Evolutionary conservation across 108 stramenopile species (phyloP).

Genomic region (Schizochytrium sp.): DNA sequence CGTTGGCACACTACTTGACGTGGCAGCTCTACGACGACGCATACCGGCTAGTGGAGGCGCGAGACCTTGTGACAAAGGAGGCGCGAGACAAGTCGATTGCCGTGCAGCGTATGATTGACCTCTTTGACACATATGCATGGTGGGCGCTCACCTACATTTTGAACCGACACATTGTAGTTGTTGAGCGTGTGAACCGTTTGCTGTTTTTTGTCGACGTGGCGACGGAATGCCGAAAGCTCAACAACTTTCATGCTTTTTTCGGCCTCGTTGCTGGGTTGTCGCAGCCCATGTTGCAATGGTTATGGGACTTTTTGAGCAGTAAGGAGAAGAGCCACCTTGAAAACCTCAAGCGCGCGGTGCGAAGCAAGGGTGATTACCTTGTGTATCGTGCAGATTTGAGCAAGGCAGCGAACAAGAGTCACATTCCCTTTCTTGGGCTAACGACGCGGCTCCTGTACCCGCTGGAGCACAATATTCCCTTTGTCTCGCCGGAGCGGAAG

Average conservation of each 20-base stretch:
- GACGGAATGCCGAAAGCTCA: background rate
- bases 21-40: background rate
- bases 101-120: background rate
- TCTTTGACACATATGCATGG: background rate
- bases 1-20: background rate
- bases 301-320: background rate
- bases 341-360: background rate
- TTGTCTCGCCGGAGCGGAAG: background rate
- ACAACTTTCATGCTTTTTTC: background rate
- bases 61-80: background rate
- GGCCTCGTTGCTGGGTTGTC: background rate
- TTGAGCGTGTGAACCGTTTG: background rate
- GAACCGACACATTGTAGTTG: background rate
- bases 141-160: conserved; percentile 3
- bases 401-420: background rate
- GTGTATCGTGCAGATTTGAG: background rate
- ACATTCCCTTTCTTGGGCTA: conserved; percentile 12
- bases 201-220: background rate
- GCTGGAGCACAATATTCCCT: background rate
- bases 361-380: background rate
- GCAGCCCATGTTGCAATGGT: background rate
- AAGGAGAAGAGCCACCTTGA: background rate
- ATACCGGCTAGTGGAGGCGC: background rate
- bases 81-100: background rate
- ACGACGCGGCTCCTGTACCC: background rate